phyloP scores from a whole-genome alignment of 2,329 filamentous ascomycete genomes.

The Plenodomus biglobosus region DNA sequence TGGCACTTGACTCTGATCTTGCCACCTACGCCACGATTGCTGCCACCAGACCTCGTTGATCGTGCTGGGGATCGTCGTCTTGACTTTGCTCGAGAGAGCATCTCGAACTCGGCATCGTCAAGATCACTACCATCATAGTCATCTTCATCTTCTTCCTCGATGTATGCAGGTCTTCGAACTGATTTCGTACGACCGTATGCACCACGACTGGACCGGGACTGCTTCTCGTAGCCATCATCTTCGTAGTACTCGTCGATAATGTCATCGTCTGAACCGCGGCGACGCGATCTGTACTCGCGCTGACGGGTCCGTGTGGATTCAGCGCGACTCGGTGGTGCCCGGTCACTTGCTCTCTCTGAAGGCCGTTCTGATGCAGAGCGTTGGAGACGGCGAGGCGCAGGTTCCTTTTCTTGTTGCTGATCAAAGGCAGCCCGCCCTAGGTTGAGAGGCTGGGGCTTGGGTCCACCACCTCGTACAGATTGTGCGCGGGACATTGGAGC shows the following conservation, averaged over 20 bases:
- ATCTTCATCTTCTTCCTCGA: constrained; percentile 79
- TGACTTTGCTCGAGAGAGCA: constrained; percentile 58
- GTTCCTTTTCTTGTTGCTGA: constrained; percentile 33
- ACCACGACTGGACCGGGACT: constrained; percentile 29
- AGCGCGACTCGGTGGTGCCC: constrained; percentile 41
- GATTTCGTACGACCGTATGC: constrained; percentile 31
- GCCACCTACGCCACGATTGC: constrained; percentile 61
- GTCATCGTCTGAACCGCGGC: constrained; percentile 51
- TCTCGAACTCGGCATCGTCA: constrained; percentile 79
- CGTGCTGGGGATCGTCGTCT: constrained; percentile 48
- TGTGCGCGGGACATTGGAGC: constrained; percentile 51
- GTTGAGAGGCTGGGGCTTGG: constrained; percentile 52
- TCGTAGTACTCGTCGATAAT: constrained; percentile 58
- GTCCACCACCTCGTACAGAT: constrained; percentile 52
- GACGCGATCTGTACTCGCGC: constrained; percentile 30
- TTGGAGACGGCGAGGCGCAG: constrained; percentile 42
- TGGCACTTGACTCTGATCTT: constrained; percentile 91
- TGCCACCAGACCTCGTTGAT: constrained; percentile 36
- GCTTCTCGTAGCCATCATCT: constrained; percentile 65
- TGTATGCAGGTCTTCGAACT: constrained; percentile 60
- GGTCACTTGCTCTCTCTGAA: neutral
- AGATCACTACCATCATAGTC: constrained; percentile 70
- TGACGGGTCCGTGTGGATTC: constrained; percentile 37
- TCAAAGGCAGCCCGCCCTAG: constrained; percentile 54
- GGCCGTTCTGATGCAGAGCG: constrained; percentile 49